Conservation (phyloP, 2,329 filamentous ascomycete genomes). For the Aspergillus sp. region DNA sequence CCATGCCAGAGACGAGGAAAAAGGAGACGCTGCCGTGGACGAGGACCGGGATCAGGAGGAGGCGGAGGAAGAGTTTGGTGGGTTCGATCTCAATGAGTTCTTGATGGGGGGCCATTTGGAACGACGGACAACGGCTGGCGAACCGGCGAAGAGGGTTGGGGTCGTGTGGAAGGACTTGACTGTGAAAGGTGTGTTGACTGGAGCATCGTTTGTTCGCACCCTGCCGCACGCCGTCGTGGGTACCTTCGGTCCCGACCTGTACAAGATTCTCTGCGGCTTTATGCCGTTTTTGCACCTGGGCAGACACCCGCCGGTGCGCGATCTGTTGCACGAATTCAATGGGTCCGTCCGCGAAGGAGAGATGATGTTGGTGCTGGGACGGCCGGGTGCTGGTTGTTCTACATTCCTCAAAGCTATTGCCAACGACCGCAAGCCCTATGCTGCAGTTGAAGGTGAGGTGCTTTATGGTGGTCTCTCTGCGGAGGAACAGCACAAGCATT, state of each 20-base stretch:
- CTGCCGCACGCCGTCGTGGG: slow-evolving; percentile 66
- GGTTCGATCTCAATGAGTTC: slow-evolving; percentile 62
- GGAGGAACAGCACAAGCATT: slow-evolving; percentile 58
- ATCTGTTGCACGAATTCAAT: slow-evolving; percentile 58
- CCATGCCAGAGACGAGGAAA: slow-evolving; percentile 34
- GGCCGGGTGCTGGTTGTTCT: slow-evolving; percentile 65
- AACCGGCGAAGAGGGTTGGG: slow-evolving; percentile 67
- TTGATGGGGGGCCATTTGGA: slow-evolving; percentile 68
- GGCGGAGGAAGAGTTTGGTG: slow-evolving; percentile 24
- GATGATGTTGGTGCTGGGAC: slow-evolving; percentile 65
- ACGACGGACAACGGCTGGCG: slow-evolving; percentile 55
- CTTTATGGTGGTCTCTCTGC: slow-evolving; percentile 65
- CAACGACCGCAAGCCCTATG: slow-evolving; percentile 60
- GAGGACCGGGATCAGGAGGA: slow-evolving; percentile 17
- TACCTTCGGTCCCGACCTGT: slow-evolving; percentile 74
- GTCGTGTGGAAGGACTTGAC: slow-evolving; percentile 69
- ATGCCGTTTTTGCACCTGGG: slow-evolving; percentile 45
- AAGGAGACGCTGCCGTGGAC: slow-evolving; percentile 35
- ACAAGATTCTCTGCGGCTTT: slow-evolving; percentile 51
- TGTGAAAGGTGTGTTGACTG: slow-evolving; percentile 62
- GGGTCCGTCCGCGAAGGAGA: slow-evolving; percentile 60
- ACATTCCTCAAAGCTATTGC: slow-evolving; percentile 70
- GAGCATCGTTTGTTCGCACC: slow-evolving; percentile 61
- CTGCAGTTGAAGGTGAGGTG: slow-evolving; percentile 59
- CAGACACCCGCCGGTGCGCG: slow-evolving; percentile 43